Evolutionary conservation across 2,329 filamentous ascomycete genomes (phyloP), one percentile per base, ranked within the genome.

Genomic region (Clarireedia monteithiana): DNA sequence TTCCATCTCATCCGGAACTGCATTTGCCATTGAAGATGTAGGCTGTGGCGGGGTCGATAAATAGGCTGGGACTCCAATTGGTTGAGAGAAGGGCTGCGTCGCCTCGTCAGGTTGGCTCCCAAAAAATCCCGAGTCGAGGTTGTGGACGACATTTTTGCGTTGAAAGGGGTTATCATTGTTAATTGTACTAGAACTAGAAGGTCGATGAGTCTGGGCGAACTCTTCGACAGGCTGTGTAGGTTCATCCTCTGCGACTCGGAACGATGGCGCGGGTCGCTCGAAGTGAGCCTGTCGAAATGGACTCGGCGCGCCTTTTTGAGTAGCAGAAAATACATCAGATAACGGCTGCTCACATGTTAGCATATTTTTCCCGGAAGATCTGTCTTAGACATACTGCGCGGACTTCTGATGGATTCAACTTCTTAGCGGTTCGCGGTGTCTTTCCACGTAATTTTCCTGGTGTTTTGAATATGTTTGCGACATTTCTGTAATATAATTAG

Each of bases 381-480:
- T 12, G 3, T 6, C 50, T 57, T 15, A 36, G 9, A 73, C 83
- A 72, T 76, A 89, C 86, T 60, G 83, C 80, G 65, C 88, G 81
- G 34, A 76, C 71, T 68, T 86, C 84, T 26, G 72, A 70, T 9
- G 74, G 72, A 64, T 79, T 77, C 49, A 72, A 72, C 68, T 86
- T 91, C 55, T 84, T 81, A 36, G 75, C 75, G 17, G 88, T 90
- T 59, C 86, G 80, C 44, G 89, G 88, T 27, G 88, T 92, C 74
- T 90, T 91, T 55, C 86, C 88, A 62, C 88, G 84, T 69, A 94
- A 73, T 69, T 90, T 92, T 56, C 88, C 88, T 3, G 89, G 89
- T 39, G 89, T 94, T 69, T 97, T 99, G 76, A 97, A 96, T n/a
- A 95, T 85, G 66, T 97, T 92, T 60, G 89, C 82, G 58, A 97